phyloP scores from a whole-genome alignment of 805 yeast species.

The Candida verbasci region DNA sequence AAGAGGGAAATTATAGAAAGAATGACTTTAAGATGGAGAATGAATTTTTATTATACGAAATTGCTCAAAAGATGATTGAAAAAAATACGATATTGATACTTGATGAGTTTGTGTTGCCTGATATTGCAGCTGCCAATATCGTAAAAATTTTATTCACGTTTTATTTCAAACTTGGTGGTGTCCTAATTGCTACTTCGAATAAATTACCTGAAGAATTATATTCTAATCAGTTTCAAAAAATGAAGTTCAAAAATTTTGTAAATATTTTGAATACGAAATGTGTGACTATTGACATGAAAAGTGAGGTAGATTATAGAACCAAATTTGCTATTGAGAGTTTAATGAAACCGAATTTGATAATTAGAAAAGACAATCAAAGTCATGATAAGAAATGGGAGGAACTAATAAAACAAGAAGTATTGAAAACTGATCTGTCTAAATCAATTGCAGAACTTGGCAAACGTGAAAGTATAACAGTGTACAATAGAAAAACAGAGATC shows the following conservation, averaged over 20 bases:
- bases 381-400: conserved; percentile 32
- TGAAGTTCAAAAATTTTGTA: conserved; percentile 54
- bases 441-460: conserved; percentile 10
- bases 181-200: conserved; percentile 69
- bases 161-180: conserved; percentile 72
- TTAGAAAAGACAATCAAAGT: conserved; percentile 13
- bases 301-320: conserved; percentile 51
- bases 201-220: conserved; percentile 69
- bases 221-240: conserved; percentile 57
- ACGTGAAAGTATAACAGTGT: conserved; percentile 41
- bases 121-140: conserved; percentile 68
- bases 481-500: conserved; percentile 49
- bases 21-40: conserved; percentile 41
- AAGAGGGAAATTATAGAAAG: conserved; percentile 28
- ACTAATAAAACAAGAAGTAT: conserved; percentile 21
- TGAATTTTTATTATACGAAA: conserved; percentile 61
- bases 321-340: conserved; percentile 18
- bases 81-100: conserved; percentile 56
- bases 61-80: conserved; percentile 60
- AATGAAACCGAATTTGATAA: conserved; percentile 26
- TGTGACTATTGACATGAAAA: conserved; percentile 57
- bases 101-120: conserved; percentile 77
- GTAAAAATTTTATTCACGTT: conserved; percentile 60
- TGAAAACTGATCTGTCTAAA: conserved; percentile 8
- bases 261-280: conserved; percentile 56